Base-by-base conservation (phyloP, 2,329 filamentous ascomycete species). In the Trichophyton mentagrophytes region DNA sequence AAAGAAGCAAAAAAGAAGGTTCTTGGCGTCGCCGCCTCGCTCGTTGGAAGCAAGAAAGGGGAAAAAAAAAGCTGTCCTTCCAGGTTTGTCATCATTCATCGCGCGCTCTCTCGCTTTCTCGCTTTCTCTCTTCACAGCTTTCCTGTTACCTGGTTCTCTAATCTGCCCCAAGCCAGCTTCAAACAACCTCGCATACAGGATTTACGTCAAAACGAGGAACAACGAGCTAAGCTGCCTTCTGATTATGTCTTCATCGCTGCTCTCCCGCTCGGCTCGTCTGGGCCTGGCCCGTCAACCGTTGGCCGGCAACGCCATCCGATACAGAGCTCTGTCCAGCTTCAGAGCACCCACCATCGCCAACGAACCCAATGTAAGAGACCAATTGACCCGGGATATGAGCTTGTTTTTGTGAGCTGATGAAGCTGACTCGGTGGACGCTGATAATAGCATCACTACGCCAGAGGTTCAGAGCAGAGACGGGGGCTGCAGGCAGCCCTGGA, bases 381-480 rank as follows among this genome's bases (percentile, higher is more conserved):
- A 38, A 57, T 47, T 17, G 11, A 15, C n/a, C 17, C 11, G 40
- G 6, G 40, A 44, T n/a, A 17, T n/a, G 15, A 17, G 40, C 40
- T n/a, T n/a, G 13, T 20, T 30, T 27, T 7, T 17, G 33, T 4
- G 33, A 38, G 33, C 33, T 38, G 33, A 13, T 13, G 22, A 55
- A 30, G 46, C 49, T 46, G 15, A 30, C 22, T 6, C 4, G 5
- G 13, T 38, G 25, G n/a, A 44, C 40, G 40, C 20, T 22, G 4
- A 3, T 38, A 1, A 44, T 36, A 63, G 62, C 60, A 56, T 36
- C 60, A 61, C 13, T 64, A 64, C 47, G 62, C 51, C 36, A 60
- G 30, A 33, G 61, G 59, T 33, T 60, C 62, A 3, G 49, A 42
- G 15, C 60, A 64, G 46, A 57, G 62, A 33, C 13, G 58, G 30